Evolutionary conservation across 257 asterid species (phyloP).

Genomic region (Plantago major): DNA sequence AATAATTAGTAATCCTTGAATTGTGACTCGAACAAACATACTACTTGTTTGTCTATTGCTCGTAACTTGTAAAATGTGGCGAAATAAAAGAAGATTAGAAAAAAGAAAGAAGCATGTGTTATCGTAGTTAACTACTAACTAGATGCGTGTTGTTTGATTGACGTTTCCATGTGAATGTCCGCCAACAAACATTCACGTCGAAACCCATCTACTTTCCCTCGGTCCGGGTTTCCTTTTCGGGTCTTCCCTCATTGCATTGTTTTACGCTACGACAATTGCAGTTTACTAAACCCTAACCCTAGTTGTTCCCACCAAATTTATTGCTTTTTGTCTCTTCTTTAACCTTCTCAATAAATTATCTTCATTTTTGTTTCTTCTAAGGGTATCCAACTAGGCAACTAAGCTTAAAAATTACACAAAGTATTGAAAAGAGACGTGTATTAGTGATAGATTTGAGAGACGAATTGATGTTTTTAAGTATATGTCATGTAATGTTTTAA

Average conservation of each 20-base stretch:
- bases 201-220: constrained; percentile 43
- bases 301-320: constrained; percentile 50
- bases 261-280: constrained; percentile 33
- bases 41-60: too few species aligned
- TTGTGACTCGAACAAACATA: too few species aligned
- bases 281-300: constrained; percentile 64
- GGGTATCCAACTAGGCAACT: too few species aligned
- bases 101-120: neutral
- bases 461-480: too few species aligned
- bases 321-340: constrained; percentile 50
- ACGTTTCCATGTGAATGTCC: constrained; percentile 62
- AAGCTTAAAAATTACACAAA: too few species aligned
- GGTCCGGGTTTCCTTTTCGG: constrained; percentile 42
- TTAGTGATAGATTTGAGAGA: too few species aligned
- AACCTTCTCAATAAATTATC: constrained; percentile 16
- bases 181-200: constrained; percentile 95
- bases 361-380: neutral
- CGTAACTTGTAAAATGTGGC: neutral
- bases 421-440: too few species aligned
- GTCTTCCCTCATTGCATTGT: constrained; percentile 33
- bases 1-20: too few species aligned
- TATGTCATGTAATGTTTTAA: too few species aligned
- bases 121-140: neutral
- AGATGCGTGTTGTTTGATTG: constrained; percentile 14
- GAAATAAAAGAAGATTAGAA: neutral